phyloP scores from a whole-genome alignment of 306 rosid genomes.

The Sophora flavescens region DNA sequence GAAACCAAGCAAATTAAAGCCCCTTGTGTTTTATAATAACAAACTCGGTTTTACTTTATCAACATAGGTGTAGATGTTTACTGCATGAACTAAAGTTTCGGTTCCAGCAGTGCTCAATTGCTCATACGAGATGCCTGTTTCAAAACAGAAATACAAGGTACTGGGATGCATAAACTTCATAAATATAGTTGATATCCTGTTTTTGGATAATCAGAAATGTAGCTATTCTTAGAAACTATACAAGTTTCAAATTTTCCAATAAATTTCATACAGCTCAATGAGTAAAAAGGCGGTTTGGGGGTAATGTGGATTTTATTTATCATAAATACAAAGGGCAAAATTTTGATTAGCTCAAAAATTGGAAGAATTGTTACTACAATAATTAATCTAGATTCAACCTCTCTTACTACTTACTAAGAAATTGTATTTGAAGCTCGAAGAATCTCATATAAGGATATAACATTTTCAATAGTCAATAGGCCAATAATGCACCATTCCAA shows the following conservation, averaged over 20 bases:
- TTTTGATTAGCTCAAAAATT: constrained; percentile 42
- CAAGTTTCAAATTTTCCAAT: constrained; percentile 29
- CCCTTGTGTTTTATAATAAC: neutral
- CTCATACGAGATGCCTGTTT: constrained; percentile 1
- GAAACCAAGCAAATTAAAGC: neutral
- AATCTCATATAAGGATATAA: constrained; percentile 82
- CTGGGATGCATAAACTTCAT: neutral
- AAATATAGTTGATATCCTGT: neutral
- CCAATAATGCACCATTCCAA: constrained; percentile 98
- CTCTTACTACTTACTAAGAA: constrained; percentile 44
- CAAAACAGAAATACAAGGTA: neutral
- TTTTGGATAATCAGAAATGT: constrained; percentile 10
- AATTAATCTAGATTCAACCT: constrained; percentile 45
- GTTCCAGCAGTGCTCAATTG: neutral
- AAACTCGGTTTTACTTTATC: neutral
- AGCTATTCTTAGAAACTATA: constrained; percentile 16
- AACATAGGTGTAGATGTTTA: neutral
- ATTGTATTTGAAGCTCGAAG: constrained; percentile 66
- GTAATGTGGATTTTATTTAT: constrained; percentile 36
- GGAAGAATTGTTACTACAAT: constrained; percentile 37
- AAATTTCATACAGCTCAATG: constrained; percentile 39
- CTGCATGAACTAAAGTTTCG: neutral
- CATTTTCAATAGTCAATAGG: constrained; percentile 82
- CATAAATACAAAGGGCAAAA: constrained; percentile 27
- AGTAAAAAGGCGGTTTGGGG: neutral